Conservation (phyloP, 371 early-diverging fungal genomes). For the Circinella minor region DNA sequence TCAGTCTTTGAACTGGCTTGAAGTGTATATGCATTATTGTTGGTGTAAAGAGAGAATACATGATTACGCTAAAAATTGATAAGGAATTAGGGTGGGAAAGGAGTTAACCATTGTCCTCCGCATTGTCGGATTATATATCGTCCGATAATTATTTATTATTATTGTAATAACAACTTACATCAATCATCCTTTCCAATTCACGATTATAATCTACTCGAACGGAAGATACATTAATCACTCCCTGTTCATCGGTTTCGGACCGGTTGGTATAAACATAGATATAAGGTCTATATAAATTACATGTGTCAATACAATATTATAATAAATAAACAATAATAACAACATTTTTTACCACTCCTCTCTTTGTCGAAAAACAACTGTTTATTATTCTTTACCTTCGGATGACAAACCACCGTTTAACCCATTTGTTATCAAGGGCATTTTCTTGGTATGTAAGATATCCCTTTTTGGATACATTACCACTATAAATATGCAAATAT, state of each 20-base stretch:
- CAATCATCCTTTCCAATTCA: slow-evolving; percentile 68
- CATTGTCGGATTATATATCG: background rate
- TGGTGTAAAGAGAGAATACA: slow-evolving; percentile 84
- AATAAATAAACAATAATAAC: too few species aligned
- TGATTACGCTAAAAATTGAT: slow-evolving; percentile 50
- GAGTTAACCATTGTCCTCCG: background rate
- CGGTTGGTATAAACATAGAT: slow-evolving; percentile 75
- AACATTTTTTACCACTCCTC: background rate
- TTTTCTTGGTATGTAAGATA: slow-evolving; percentile 67
- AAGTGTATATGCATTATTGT: slow-evolving; percentile 76
- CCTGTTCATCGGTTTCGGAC: slow-evolving; percentile 69
- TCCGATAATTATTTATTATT: background rate
- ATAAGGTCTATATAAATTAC: slow-evolving; percentile 63
- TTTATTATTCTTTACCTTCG: slow-evolving; percentile 53
- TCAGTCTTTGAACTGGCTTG: slow-evolving; percentile 73
- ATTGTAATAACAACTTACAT: slow-evolving; percentile 41
- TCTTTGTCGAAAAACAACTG: background rate
- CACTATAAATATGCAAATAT: slow-evolving; percentile 50
- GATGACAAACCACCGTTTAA: slow-evolving; percentile 82
- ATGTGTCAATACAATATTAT: too few species aligned
- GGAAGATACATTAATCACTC: slow-evolving; percentile 75
- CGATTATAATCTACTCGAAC: slow-evolving; percentile 74
- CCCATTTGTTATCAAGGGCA: slow-evolving; percentile 70
- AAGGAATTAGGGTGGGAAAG: background rate
- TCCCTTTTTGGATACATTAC: slow-evolving; percentile 63